Evolutionary conservation across 768 basidiomycete genomes (phyloP), one percentile per base, ranked within the genome.

Genomic region (Tricholoma sp.): DNA sequence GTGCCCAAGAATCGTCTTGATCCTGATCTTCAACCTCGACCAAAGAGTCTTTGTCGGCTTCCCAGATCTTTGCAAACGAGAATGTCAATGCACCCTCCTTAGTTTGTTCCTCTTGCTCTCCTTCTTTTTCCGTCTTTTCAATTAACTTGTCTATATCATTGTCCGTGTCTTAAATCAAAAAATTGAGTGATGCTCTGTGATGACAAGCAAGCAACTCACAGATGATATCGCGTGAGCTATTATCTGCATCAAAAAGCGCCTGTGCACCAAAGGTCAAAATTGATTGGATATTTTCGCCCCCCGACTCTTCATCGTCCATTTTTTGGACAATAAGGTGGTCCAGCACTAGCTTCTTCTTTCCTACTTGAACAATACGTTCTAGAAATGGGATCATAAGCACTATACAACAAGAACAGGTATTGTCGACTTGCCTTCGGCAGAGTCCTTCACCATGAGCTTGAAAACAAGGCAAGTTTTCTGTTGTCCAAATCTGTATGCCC

Each of bases 241-340:
- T 72, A 12, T 80, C 81, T 34, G 82, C 81, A 41, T 89, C 84
- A 66, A 97, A 95, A 9, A 98, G 76, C 0, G 88, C 84, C 69
- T 88, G 83, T 10, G 94, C 94, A 22, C 95, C 95, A 63, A 87
- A 92, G 10, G 90, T 88, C 14, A 98, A 80, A 59, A 97, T 93
- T 2, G 89, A 91, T 66, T 88, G 83, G n/a, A 98, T 78, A 63
- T 96, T 86, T 61, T 89, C 89, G 46, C 84, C 77, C 7, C 76
- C 82, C 3, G 71, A 72, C 34, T 84, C 85, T 46, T 89, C 90
- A 50, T 92, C 89, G 61, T 94, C 91, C 88, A 96, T 94, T 68
- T 92, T 93, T 72, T 97, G 91, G 19, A 98, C 95, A 61, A 98
- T 95, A 14, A 98, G 77, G 73, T 98, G 95, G 64, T 98, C 94